Evolutionary conservation across 345 rosid species (phyloP).

Genomic region (Camelina neglecta): DNA sequence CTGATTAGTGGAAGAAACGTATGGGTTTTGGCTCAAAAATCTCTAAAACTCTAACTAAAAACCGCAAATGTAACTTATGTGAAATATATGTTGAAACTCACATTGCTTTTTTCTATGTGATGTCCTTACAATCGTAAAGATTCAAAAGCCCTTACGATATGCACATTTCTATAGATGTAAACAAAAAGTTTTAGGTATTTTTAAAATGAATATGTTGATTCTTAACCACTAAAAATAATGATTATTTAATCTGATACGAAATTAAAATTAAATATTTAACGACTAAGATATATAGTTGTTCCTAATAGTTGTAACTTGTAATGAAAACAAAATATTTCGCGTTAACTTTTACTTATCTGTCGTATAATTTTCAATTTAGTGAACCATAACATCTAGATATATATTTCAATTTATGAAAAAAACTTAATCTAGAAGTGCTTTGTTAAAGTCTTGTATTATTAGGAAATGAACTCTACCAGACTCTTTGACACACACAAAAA

Average conservation of each 20-base stretch:
- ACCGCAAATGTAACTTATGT: neutral
- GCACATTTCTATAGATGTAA: too few relatives aligned
- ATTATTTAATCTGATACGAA: neutral
- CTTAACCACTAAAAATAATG: neutral
- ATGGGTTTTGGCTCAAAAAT: neutral
- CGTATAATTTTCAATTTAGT: neutral
- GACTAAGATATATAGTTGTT: too few relatives aligned
- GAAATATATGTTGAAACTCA: neutral
- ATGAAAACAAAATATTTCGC: neutral
- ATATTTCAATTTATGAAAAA: neutral
- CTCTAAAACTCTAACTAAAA: too few relatives aligned
- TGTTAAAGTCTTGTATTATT: neutral
- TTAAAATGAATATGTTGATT: too few relatives aligned
- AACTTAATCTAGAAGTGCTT: too few relatives aligned
- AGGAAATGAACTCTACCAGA: neutral
- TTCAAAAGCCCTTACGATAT: too few relatives aligned
- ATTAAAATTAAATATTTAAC: too few relatives aligned
- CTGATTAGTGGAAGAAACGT: neutral
- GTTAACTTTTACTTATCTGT: too few relatives aligned
- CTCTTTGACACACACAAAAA: neutral
- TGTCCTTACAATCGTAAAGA: too few relatives aligned
- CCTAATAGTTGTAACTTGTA: neutral
- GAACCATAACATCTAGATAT: neutral
- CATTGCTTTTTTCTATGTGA: too few relatives aligned
- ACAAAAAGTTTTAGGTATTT: too few relatives aligned